Evolutionary conservation across 805 yeast species (phyloP), one percentile per base, ranked within the genome.

Genomic region (Yarrowia sp.): DNA sequence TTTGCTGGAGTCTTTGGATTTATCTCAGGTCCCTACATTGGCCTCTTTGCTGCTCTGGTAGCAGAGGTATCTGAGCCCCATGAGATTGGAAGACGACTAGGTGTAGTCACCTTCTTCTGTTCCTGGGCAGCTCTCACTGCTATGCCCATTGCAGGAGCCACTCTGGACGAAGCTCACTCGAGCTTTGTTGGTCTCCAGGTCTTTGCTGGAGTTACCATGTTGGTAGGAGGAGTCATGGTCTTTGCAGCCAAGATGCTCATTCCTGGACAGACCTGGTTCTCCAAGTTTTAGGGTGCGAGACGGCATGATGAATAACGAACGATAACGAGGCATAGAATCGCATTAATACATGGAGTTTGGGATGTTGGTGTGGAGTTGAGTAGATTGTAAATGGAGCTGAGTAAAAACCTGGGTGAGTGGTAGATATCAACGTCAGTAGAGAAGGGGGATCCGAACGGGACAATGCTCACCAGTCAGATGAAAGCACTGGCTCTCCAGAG

Each of bases 41-140:
- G 89, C 0, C 71, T 88, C 49, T 82, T 88, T 0, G 91, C 93
- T 0, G 85, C 84, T 4, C 87, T 92, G 66, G 81, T 87, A n/a
- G 83, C 89, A 0, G 82, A 83, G 49, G 83, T 88, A 30, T 82
- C 87, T 14, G 81, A 80, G 16, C 85, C 87, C 0, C 78, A 80
- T 65, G 83, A 85, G 64, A 87, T 87, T 71, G 92, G 92, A 19
- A 84, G 83, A 67, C 75, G 88, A 22, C 87, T 84, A 67, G 92
- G 92, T 0, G 80, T 89, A 14, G 81, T 85, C 67, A 86, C 85
- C 72, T 84, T 84, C 52, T 68, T 77, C 33, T 76, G 72, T 17
- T 72, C 77, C 44, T 69, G 76, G 48, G 79, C 75, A 3, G 71
- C 75, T 4, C 71, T 77, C 22, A 74, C 75, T 1, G 79, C 80